phyloP scores from a whole-genome alignment of 352 stramenopile genomes.

The Vaucheria bursata region DNA sequence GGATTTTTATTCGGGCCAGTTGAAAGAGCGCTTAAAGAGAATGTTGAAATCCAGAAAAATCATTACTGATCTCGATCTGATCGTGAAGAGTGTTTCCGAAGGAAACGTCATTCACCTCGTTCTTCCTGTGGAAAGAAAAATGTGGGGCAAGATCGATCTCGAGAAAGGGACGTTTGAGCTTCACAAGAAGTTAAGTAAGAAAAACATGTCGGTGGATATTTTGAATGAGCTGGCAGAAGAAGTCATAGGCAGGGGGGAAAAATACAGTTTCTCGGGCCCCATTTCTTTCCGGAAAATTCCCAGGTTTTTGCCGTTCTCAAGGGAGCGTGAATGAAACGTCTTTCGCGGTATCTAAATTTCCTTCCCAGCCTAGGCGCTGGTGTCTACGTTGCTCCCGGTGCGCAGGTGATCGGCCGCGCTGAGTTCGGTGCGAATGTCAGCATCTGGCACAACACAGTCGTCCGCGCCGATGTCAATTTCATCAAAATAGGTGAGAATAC shows the following conservation, averaged over 20 bases:
- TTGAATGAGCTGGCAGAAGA: slow-evolving; percentile 1
- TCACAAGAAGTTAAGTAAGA: not conserved
- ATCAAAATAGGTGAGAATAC: not conserved
- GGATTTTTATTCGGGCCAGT: not conserved
- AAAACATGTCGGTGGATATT: not conserved
- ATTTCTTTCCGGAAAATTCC: not conserved
- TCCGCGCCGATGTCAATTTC: not conserved
- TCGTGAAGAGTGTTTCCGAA: not conserved
- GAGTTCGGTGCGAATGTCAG: not conserved
- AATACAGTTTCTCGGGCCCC: not conserved
- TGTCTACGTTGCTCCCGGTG: not conserved
- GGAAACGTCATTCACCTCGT: not conserved
- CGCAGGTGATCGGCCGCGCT: not conserved
- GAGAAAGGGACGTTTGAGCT: not conserved
- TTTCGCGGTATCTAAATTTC: not conserved
- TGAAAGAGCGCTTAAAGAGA: not conserved
- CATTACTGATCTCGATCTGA: not conserved
- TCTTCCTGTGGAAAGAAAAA: not conserved
- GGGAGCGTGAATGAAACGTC: not conserved
- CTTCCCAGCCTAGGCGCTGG: not conserved
- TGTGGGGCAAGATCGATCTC: not conserved
- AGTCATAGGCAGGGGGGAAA: not conserved
- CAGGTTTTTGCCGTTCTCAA: not conserved
- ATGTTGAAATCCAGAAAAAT: not conserved
- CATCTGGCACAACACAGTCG: not conserved